A percentile compares a stretch with the other conserved stretches of the same genome.
These are phyloP conservation scores for Trichoderma sp. DNA, from an alignment of 2,329 filamentous ascomycete genomes.

Conservation along the genomic window DNA sequence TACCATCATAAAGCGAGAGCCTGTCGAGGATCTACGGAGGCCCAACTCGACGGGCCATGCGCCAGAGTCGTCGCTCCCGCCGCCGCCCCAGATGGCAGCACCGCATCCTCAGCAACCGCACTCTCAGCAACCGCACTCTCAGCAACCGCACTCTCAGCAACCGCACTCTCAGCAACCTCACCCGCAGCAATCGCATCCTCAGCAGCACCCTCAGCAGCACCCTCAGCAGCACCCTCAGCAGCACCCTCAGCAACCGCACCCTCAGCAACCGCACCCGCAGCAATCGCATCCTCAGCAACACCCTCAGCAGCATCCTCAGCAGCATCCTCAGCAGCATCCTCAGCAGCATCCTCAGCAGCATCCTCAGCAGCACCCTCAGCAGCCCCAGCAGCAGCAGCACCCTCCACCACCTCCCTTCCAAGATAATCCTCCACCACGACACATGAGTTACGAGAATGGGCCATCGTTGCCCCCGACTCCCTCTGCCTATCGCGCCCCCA, in stretches of 20 bases:
- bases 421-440: constrained; percentile 46
- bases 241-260: background rate
- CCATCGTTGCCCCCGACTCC: constrained; percentile 45
- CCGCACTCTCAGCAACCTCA: background rate
- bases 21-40: constrained; percentile 49
- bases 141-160: background rate
- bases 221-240: background rate
- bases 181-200: background rate
- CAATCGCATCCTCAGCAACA: background rate
- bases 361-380: background rate
- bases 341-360: background rate
- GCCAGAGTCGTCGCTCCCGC: constrained; percentile 33
- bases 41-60: constrained; percentile 52
- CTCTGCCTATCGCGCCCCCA: constrained; percentile 40
- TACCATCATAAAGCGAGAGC: constrained; percentile 55
- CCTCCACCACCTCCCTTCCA: constrained; percentile 34
- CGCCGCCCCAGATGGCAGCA: constrained; percentile 31
- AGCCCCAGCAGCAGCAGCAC: background rate
- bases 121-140: background rate
- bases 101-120: background rate
- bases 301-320: background rate
- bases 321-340: background rate
- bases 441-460: constrained; percentile 52
- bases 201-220: background rate
- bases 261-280: background rate